Evolutionary conservation across 495 filamentous ascomycete genomes (phyloP).

Genomic region (Xylaria flabelliformis): DNA sequence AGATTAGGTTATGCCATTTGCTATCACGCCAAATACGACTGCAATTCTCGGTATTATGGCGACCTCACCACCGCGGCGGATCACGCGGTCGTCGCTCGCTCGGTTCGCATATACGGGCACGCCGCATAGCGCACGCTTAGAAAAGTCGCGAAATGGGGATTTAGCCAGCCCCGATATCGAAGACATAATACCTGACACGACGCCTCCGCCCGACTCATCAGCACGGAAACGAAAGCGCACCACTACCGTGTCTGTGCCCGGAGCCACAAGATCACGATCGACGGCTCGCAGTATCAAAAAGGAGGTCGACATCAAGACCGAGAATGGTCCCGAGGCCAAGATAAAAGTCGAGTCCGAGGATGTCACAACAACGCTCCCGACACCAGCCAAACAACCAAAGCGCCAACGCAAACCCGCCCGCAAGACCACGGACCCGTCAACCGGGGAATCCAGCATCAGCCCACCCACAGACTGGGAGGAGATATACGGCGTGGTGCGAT

Average conservation of each 20-base stretch:
- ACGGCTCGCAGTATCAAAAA: slow-evolving; percentile 32
- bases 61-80: slow-evolving; percentile 48
- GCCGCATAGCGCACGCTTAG: slow-evolving; percentile 36
- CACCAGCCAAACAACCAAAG: slow-evolving; percentile 37
- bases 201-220: slow-evolving; percentile 33
- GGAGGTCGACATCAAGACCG: slow-evolving; percentile 23
- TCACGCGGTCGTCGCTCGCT: slow-evolving; percentile 53
- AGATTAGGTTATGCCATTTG: slow-evolving; percentile 62
- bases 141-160: slow-evolving; percentile 30
- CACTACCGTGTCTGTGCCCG: slow-evolving; percentile 33
- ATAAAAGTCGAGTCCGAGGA: slow-evolving; percentile 13
- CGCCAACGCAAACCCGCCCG: slow-evolving; percentile 68
- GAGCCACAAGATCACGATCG: slow-evolving; percentile 25
- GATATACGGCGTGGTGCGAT: slow-evolving; percentile 76
- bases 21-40: slow-evolving; percentile 63
- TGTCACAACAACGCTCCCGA: slow-evolving; percentile 25
- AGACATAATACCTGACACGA: slow-evolving; percentile 57
- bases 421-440: slow-evolving; percentile 61
- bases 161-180: slow-evolving; percentile 64
- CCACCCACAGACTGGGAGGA: slow-evolving; percentile 86
- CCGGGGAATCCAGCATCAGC: slow-evolving; percentile 59
- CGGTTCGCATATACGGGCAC: slow-evolving; percentile 47
- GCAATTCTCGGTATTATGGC: slow-evolving; percentile 45
- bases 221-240: slow-evolving; percentile 61
- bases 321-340: slow-evolving; percentile 23